These are phyloP conservation scores for Monilinia laxa DNA, from an alignment of 2,329 filamentous ascomycete species.

Conservation along the genomic window DNA sequence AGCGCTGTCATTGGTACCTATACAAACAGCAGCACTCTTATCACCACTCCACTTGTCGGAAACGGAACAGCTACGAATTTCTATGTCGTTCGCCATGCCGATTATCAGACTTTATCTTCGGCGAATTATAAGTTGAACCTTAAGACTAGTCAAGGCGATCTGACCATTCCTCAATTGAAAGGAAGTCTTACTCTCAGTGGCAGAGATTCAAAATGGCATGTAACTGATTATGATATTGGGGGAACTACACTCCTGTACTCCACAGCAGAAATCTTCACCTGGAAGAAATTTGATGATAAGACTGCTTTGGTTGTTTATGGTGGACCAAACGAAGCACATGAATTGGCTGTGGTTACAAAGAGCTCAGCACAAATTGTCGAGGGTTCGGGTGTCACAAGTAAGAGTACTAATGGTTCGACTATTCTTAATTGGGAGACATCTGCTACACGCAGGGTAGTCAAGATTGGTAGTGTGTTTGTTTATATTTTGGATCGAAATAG, in stretches of 20 bases:
- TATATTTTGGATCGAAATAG: conserved; percentile 56
- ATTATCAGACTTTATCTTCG: conserved; percentile 58
- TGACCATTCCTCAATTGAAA: conserved; percentile 59
- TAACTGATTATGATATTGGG: conserved; percentile 65
- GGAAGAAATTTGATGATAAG: conserved; percentile 61
- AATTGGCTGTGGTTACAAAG: conserved; percentile 51
- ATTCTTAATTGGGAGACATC: conserved; percentile 57
- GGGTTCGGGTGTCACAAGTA: conserved; percentile 38
- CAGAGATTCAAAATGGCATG: conserved; percentile 66
- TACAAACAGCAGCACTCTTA: conserved; percentile 50
- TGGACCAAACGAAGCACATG: conserved; percentile 60
- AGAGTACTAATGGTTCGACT: conserved; percentile 45
- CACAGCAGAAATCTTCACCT: conserved; percentile 68
- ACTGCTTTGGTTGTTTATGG: conserved; percentile 65
- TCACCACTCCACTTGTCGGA: conserved; percentile 59
- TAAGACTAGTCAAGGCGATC: conserved; percentile 54
- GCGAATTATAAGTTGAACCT: conserved; percentile 64
- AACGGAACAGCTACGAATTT: conserved; percentile 56
- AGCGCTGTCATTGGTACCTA: conserved; percentile 48
- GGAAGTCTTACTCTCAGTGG: conserved; percentile 58
- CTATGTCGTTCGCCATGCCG: conserved; percentile 64
- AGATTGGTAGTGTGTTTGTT: conserved; percentile 43
- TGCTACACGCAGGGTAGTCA: conserved; percentile 51
- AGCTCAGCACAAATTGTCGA: conserved; percentile 41
- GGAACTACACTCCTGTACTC: conserved; percentile 63